Percentiles rank a stretch among this genome's conserved stretches.
These are phyloP conservation scores for Cladophialophora chaetospira DNA, from an alignment of 2,329 filamentous ascomycete genomes.

Conservation along the genomic window DNA sequence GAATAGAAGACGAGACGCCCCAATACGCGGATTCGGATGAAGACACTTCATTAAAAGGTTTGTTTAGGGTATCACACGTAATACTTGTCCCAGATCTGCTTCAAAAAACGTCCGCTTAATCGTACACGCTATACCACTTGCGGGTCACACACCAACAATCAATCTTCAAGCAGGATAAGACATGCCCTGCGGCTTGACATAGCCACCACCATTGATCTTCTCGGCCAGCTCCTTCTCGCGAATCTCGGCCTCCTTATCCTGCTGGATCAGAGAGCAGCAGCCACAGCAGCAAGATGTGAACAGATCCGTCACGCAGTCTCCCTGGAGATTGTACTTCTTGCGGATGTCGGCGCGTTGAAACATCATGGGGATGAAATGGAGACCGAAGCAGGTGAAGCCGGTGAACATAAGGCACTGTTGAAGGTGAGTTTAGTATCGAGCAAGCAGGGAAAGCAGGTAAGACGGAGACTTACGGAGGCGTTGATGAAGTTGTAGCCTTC, in stretches of 20 bases:
- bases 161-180: constrained; percentile 13
- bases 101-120: not conserved
- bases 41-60: not conserved
- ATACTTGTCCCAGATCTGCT: not conserved
- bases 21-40: too few relatives aligned
- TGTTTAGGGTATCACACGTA: not conserved
- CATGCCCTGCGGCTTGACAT: constrained; percentile 22
- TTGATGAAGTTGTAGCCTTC: constrained; percentile 36
- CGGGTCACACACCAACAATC: too few relatives aligned
- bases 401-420: constrained; percentile 41
- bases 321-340: constrained; percentile 56
- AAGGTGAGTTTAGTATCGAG: not conserved
- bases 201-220: constrained; percentile 19
- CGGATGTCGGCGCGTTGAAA: constrained; percentile 59
- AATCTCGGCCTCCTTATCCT: constrained; percentile 55
- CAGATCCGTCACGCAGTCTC: constrained; percentile 53
- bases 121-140: too few relatives aligned
- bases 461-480: constrained; percentile 24
- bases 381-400: constrained; percentile 36
- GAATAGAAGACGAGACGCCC: too few relatives aligned
- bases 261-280: constrained; percentile 60
- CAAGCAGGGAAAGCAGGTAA: not conserved
- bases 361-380: constrained; percentile 49
- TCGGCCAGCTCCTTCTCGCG: constrained; percentile 25
- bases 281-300: constrained; percentile 56